Percentiles rank a stretch among this genome's conserved stretches.
phyloP scores from a whole-genome alignment of 345 rosid species.

The Reutealis trisperma region DNA sequence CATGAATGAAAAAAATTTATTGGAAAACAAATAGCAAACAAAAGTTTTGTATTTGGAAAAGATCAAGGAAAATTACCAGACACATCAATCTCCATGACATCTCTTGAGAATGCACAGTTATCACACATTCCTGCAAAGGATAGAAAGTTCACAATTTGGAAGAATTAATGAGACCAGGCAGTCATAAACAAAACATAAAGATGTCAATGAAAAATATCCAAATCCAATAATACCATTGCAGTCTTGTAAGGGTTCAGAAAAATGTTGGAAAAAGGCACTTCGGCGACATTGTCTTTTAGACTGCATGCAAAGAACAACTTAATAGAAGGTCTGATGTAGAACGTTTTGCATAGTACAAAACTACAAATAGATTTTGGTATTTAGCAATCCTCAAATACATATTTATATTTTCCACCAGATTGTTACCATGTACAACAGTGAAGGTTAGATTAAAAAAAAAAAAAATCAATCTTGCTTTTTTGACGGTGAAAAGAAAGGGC shows the following conservation, averaged over 20 bases:
- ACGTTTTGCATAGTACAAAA: not conserved
- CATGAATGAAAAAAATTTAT: not conserved
- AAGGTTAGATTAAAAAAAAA: no score
- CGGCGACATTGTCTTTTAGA: slow-evolving; percentile 82
- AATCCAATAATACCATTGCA: slow-evolving; percentile 67
- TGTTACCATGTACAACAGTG: not conserved
- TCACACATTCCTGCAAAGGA: slow-evolving; percentile 85
- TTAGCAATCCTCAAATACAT: not conserved
- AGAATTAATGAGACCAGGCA: slow-evolving; percentile 3
- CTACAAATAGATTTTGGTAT: not conserved
- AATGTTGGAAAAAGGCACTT: slow-evolving; percentile 74
- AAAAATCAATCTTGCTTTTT: no score
- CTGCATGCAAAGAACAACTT: slow-evolving; percentile 39
- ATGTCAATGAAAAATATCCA: not conserved
- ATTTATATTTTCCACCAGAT: not conserved
- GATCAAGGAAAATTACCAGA: slow-evolving; percentile 53
- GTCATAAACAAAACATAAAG: slow-evolving; percentile 4
- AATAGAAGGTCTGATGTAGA: not conserved
- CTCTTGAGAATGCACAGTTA: slow-evolving; percentile 73
- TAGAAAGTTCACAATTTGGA: slow-evolving; percentile 14
- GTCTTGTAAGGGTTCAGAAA: slow-evolving; percentile 85
- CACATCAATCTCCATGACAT: slow-evolving; percentile 67
- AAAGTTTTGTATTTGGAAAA: not conserved
- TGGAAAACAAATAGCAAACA: not conserved
- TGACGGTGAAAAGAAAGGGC: no score